phyloP scores from a whole-genome alignment of 192 early-diverging fungal genomes.

The Podila horticola region DNA sequence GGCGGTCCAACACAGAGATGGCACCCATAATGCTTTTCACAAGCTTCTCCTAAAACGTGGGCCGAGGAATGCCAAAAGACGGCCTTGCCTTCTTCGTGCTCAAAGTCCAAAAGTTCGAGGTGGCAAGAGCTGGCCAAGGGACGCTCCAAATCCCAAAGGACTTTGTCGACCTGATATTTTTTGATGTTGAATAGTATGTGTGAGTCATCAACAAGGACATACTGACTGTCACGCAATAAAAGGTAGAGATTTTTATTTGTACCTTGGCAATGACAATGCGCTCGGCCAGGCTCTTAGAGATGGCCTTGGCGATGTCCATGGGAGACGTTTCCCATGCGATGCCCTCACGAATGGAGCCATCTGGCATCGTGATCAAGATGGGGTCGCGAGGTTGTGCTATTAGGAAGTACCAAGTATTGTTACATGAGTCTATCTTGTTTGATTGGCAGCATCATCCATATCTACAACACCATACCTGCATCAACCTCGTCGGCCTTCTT shows the following conservation, averaged over 20 bases:
- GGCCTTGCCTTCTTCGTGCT: slow-evolving; percentile 86
- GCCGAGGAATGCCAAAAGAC: slow-evolving; percentile 99
- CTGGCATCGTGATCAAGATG: slow-evolving; percentile 87
- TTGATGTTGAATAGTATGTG: slow-evolving; percentile 7
- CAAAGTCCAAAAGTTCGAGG: slow-evolving; percentile 95
- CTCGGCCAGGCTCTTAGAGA: slow-evolving; percentile 93
- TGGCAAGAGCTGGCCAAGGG: slow-evolving; percentile 82
- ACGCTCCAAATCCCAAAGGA: slow-evolving; percentile 87
- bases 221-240: not conserved
- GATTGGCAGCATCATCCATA: not conserved
- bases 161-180: slow-evolving; percentile 69
- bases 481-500: slow-evolving; percentile 25
- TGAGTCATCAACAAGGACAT: not conserved
- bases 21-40: slow-evolving; percentile 97
- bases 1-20: slow-evolving; percentile 97
- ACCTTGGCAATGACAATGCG: slow-evolving; percentile 95
- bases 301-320: slow-evolving; percentile 86
- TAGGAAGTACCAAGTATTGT: not conserved
- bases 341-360: slow-evolving; percentile 81
- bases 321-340: slow-evolving; percentile 94
- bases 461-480: slow-evolving; percentile 17
- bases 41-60: slow-evolving; percentile 96
- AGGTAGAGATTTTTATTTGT: too few species aligned
- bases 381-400: slow-evolving; percentile 76
- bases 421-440: too few species aligned